Evolutionary conservation across 73 alveolate genomes (phyloP), one percentile per base, ranked within the genome.

Genomic region (Uronychia setigera): DNA sequence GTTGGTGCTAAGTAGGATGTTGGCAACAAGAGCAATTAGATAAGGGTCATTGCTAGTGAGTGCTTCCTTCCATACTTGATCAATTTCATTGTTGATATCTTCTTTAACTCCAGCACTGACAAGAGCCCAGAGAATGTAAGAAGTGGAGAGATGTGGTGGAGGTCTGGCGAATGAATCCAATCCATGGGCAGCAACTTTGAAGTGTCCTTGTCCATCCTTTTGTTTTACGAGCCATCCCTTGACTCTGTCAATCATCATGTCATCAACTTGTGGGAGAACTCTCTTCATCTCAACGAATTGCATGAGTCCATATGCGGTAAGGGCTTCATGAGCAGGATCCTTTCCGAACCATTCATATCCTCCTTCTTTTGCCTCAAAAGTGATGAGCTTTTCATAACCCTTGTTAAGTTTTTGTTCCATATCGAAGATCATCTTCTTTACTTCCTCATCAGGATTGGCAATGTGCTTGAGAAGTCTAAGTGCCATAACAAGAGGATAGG

Each of bases 281-380:
- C 80, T 82, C 80, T 85, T 75, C 95, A 90, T 90, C 29, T 90
- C 92, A 28, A 75, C n/a, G 89, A 90, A 90, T 79, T 90, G 80
- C 91, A 85, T 35, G 1, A 90, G 74, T 29, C 95, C 95, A 75
- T 85, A 90, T 13, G 95, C 95, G 26, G 95, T 78, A 14, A 90
- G 82, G 31, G 92, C 87, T 58, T 90, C 95, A 86, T 90, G 95
- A 19, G 87, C 95, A 29, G 95, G 95, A 13, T 32, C 29, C 13
- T 32, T 31, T 19, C 95, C 95, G 74, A 90, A 90, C 95, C 95
- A 90, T 81, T 90, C 95, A 59, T 78, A 90, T 31, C 95, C 95
- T 25, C 89, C 89, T 29, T 32, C n/a, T n/a, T 80, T 27, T 11
- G 91, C 77, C 33, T 88, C 88, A 33, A 58, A 88, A 0, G 79